phyloP scores from a whole-genome alignment of 192 early-diverging fungal genomes.

The Coemansia sp. region DNA sequence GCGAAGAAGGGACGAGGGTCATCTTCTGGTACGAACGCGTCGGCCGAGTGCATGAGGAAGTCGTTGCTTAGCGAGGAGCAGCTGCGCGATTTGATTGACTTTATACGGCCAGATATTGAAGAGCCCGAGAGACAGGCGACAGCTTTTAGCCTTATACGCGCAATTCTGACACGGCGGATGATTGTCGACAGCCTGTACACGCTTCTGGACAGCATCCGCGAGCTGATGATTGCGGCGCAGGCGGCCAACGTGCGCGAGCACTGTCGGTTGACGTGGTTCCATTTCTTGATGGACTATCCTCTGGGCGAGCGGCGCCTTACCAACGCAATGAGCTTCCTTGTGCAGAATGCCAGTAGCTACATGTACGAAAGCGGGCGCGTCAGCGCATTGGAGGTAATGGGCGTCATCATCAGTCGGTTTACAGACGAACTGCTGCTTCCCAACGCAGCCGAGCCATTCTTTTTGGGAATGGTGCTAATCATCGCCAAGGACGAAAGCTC shows the following conservation, averaged over 20 bases:
- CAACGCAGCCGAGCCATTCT: conserved; percentile 78
- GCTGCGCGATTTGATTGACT: conserved; percentile 72
- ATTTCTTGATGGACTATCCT: conserved; percentile 96
- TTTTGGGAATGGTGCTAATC: conserved; percentile 79
- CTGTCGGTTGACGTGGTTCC: conserved; percentile 77
- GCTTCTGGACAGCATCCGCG: conserved; percentile 78
- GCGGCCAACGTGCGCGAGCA: conserved; percentile 72
- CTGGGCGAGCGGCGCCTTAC: conserved; percentile 76
- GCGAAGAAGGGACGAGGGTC: conserved; percentile 6
- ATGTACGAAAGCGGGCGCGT: conserved; percentile 88
- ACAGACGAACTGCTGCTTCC: conserved; percentile 68
- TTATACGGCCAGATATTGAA: conserved; percentile 87
- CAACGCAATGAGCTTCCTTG: conserved; percentile 84
- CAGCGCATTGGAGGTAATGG: conserved; percentile 86
- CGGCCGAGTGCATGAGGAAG: conserved; percentile 21
- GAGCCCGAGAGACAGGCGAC: conserved; percentile 81
- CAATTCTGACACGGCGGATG: conserved; percentile 82
- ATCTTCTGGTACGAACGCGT: background rate
- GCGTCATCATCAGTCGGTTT: conserved; percentile 77
- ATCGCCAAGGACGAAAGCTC: conserved; percentile 91
- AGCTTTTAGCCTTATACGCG: conserved; percentile 81
- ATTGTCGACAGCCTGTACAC: conserved; percentile 90
- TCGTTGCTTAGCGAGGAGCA: conserved; percentile 55
- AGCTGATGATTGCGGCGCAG: conserved; percentile 88
- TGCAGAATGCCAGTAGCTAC: conserved; percentile 84